These are phyloP conservation scores for Leccinum pellstonianum DNA, from an alignment of 768 basidiomycete genomes.

Conservation along the genomic window DNA sequence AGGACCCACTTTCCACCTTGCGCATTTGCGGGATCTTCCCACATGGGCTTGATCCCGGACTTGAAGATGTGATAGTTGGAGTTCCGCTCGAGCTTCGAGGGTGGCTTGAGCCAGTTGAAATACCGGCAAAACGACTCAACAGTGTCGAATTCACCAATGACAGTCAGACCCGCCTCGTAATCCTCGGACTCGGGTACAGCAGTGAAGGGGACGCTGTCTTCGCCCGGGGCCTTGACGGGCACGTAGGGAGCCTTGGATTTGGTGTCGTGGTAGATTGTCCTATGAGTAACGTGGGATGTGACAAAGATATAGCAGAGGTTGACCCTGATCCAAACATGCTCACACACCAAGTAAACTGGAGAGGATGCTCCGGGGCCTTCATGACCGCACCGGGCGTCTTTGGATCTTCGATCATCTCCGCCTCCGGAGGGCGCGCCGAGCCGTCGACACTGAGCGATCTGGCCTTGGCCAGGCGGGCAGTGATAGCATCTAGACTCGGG, in stretches of 20 bases:
- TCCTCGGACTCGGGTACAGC: constrained; percentile 62
- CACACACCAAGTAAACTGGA: constrained; percentile 76
- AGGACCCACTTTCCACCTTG: constrained; percentile 95
- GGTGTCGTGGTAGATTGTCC: constrained; percentile 90
- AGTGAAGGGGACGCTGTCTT: constrained; percentile 33
- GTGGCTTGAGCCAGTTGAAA: constrained; percentile 93
- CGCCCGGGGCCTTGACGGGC: constrained; percentile 12
- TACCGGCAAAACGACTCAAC: constrained; percentile 90
- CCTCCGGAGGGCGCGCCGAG: constrained; percentile 68
- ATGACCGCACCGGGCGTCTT: constrained; percentile 76
- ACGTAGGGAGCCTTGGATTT: constrained; percentile 62
- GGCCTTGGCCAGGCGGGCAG: constrained; percentile 71
- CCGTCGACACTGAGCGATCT: constrained; percentile 59
- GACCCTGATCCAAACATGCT: constrained; percentile 1
- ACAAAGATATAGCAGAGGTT: neutral
- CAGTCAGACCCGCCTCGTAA: constrained; percentile 83
- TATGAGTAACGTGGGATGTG: constrained; percentile 29
- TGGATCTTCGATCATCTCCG: constrained; percentile 78
- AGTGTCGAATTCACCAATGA: constrained; percentile 87
- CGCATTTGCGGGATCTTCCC: constrained; percentile 92
- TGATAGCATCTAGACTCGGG: constrained; percentile 82
- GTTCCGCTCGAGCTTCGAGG: constrained; percentile 83
- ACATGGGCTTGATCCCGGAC: constrained; percentile 93
- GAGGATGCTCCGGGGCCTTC: constrained; percentile 72
- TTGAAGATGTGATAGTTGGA: constrained; percentile 97